phyloP scores from a whole-genome alignment of 1,284 basidiomycete species.

The Hemileia vastatrix region DNA sequence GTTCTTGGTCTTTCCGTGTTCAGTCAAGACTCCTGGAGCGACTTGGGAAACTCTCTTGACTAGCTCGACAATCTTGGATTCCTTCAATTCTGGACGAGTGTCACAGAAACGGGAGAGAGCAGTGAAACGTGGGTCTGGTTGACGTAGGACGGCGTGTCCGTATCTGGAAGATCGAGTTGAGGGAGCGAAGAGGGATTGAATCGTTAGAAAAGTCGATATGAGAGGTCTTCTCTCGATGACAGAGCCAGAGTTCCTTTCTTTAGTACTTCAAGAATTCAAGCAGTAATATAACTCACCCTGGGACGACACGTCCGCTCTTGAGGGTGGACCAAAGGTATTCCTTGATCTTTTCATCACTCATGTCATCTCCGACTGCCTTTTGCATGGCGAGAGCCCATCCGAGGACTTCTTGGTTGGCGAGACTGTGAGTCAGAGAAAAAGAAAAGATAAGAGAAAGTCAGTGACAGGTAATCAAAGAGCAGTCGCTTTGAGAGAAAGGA shows the following conservation, averaged over 20 bases:
- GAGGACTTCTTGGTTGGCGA: slow-evolving; percentile 91
- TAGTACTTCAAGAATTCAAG: too few species aligned
- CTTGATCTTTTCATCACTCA: slow-evolving; percentile 71
- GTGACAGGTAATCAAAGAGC: background rate
- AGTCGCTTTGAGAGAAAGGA: background rate
- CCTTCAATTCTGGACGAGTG: slow-evolving; percentile 61
- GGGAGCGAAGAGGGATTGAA: too few species aligned
- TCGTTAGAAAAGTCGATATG: too few species aligned
- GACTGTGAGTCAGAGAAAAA: slow-evolving; percentile 48
- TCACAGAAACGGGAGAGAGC: slow-evolving; percentile 88
- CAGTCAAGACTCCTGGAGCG: slow-evolving; percentile 81
- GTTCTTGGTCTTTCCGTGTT: slow-evolving; percentile 53
- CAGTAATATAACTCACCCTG: slow-evolving; percentile 63
- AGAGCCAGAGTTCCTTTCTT: too few species aligned
- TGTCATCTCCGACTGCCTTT: slow-evolving; percentile 64
- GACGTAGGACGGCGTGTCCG: slow-evolving; percentile 92
- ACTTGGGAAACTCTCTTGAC: slow-evolving; percentile 85
- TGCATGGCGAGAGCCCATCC: slow-evolving; percentile 82
- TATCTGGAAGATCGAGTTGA: too few species aligned
- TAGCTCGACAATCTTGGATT: slow-evolving; percentile 81
- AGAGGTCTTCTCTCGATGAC: too few species aligned
- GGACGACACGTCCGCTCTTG: slow-evolving; percentile 80
- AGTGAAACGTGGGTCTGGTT: slow-evolving; percentile 93
- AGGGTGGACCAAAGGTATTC: slow-evolving; percentile 88
- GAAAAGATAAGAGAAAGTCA: background rate